Base-by-base conservation (phyloP, 1,284 basidiomycete genomes). In the Leccinum subrobustum region DNA sequence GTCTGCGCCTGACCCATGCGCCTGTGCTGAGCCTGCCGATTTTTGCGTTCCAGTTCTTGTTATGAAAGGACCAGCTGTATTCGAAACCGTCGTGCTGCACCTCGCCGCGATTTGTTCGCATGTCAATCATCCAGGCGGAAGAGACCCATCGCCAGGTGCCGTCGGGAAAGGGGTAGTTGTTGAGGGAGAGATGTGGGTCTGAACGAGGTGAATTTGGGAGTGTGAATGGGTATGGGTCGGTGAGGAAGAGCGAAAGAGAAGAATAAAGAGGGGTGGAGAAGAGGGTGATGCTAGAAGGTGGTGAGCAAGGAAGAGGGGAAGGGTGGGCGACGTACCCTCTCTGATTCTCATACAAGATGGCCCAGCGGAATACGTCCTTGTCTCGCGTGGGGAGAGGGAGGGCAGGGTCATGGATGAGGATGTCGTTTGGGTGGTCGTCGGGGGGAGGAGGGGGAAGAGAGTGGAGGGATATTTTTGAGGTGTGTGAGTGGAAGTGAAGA, bases 61-160 rank as follows among this genome's bases (percentile, higher is more conserved):
- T 71, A 16, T 87, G 83, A 66, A 93, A 93, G 62, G 78, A 71
- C 83, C 87, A 90, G 68, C 91, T 92, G 75, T 93, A 93, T 73
- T 93, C 88, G 65, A 92, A 93, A 44, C 91, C 91, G 66, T 93
- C 91, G 65, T 89, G 81, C 67, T 91, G 87, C 4, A 92, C 87
- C 66, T 87, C 82, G 54, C 88, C 89, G 18, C 76, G 75, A 64
- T 89, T 84, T 20, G 84, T 81, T 44, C 87, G 86, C 91, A 93
- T 93, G 76, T 93, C 91, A 60, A 92, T 84, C 88, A 93, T 89
- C 91, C 91, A 93, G 6, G 81, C 75, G 37, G 82, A 81, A 39
- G 89, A 91, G 3, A 91, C 84, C 91, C 91, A 93, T 51, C 75
- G 80, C 91, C 91, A 93, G 11, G 81, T 83, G 25, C 89, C 90